Base-by-base conservation (phyloP, 2,329 filamentous ascomycete species). In the Penicillium sp. region DNA sequence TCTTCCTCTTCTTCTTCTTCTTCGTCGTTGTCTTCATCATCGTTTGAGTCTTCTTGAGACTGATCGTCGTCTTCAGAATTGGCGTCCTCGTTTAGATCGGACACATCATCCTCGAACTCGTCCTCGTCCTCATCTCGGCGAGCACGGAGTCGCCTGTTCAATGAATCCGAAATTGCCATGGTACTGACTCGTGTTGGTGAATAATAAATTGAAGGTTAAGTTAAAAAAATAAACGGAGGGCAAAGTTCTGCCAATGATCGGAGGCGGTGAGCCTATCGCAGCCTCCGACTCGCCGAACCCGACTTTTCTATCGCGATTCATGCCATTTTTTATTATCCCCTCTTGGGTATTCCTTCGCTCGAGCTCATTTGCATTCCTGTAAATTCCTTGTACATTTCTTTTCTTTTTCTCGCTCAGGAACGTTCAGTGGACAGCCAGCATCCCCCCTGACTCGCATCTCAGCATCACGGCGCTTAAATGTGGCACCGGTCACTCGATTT, bases 101-200 rank as follows among this genome's bases (percentile, higher is more conserved):
- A 65, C 8, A 68, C 67, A 23, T 57, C 63, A 20, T 69, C 66
- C 1, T 66, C 71, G 46, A 68, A 67, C 1, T 62, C 62, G 7
- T 72, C 71, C 58, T 81, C 78, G 56, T 80, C 69, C 18, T 75
- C 71, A 14, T 71, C 72, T 35, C 66, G 68, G 8, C 66, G 64
- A 18, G 73, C 71, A 53, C 70, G 71, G 56, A 78, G 68, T n/a
- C 75, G 72, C 60, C 71, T 71, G 60, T 75, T 74, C 21, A 78
- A 65, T 11, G 66, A 64, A 52, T 71, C 69, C 16, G 68, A 65
- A 52, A 75, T 70, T 6, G 68, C 65, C 73, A 76, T 75, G 7
- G 30, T 26, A 16, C 12, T 40, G 35, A 35, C 4, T 40, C n/a
- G n/a, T n/a, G n/a, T n/a, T n/a, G 14, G 33, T 38, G 12, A 14